phyloP scores from a whole-genome alignment of 1,284 basidiomycete genomes.

The Marasmius fiardii region DNA sequence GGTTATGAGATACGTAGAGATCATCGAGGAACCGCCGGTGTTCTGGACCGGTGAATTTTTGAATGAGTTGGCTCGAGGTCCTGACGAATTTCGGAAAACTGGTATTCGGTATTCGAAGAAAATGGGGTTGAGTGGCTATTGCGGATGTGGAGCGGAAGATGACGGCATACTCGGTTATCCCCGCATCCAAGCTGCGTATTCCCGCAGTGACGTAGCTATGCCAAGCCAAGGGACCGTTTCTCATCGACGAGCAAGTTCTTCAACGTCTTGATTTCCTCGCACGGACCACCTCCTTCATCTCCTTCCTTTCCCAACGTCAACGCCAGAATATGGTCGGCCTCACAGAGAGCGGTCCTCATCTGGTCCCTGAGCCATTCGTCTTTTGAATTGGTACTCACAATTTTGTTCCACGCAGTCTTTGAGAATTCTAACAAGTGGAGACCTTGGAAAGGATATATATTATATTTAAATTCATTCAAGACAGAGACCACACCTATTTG shows the following conservation, averaged over 20 bases:
- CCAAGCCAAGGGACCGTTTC: background rate
- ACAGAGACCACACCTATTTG: conserved; percentile 56
- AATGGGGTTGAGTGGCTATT: too few relatives aligned
- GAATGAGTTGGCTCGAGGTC: too few relatives aligned
- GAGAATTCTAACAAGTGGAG: conserved; percentile 72
- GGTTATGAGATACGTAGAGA: too few relatives aligned
- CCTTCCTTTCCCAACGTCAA: conserved; percentile 37
- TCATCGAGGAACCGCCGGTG: too few relatives aligned
- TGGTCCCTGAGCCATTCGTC: conserved; percentile 6
- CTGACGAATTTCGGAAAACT: too few relatives aligned
- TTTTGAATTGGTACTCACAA: conserved; percentile 18
- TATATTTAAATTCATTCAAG: too few relatives aligned
- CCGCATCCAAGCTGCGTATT: too few relatives aligned
- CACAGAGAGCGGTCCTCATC: conserved; percentile 5
- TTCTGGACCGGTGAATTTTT: too few relatives aligned
- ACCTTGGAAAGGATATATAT: conserved; percentile 36
- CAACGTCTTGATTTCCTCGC: conserved; percentile 34
- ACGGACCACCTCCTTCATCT: conserved; percentile 37
- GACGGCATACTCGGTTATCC: too few relatives aligned
- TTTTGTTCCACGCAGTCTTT: conserved; percentile 70
- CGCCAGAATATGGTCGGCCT: conserved; percentile 2
- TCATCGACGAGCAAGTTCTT: conserved; percentile 18
- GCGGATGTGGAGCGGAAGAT: too few relatives aligned
- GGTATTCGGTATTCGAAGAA: too few relatives aligned
- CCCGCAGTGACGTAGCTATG: background rate